Percentiles rank a stretch among this genome's conserved stretches.
Conservation (phyloP, 331 rosid species). For the Acacia concinna region DNA sequence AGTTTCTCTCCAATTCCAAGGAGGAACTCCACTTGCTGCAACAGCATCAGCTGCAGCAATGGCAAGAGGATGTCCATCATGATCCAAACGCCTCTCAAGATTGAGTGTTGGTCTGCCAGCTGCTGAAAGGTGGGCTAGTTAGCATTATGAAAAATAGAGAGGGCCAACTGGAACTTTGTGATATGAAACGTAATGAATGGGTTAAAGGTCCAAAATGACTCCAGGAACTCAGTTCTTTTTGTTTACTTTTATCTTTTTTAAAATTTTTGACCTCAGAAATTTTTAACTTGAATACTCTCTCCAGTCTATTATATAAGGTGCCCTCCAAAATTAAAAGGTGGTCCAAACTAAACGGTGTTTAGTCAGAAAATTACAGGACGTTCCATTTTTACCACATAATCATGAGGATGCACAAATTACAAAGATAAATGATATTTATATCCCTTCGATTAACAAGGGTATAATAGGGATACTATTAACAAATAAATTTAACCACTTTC, state of each 20-base stretch:
- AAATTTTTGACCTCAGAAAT: neutral
- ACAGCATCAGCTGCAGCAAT: constrained; percentile 89
- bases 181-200: neutral
- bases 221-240: too few species aligned
- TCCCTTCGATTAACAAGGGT: neutral
- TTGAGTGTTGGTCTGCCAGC: constrained; percentile 89
- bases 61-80: constrained; percentile 94
- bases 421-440: neutral
- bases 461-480: neutral
- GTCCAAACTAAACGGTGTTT: neutral
- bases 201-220: constrained; percentile 22
- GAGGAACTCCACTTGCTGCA: constrained; percentile 81
- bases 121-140: constrained; percentile 50
- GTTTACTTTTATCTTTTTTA: too few species aligned
- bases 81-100: constrained; percentile 92
- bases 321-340: neutral
- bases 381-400: neutral
- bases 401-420: neutral
- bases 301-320: neutral
- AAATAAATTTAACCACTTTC: neutral
- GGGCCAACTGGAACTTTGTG: constrained; percentile 4
- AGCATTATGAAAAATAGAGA: constrained; percentile 22
- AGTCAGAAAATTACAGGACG: neutral
- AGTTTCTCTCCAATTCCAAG: constrained; percentile 99
- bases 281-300: neutral